Base-by-base conservation (phyloP, 495 filamentous ascomycete species). In the Tuber umbilicatum region DNA sequence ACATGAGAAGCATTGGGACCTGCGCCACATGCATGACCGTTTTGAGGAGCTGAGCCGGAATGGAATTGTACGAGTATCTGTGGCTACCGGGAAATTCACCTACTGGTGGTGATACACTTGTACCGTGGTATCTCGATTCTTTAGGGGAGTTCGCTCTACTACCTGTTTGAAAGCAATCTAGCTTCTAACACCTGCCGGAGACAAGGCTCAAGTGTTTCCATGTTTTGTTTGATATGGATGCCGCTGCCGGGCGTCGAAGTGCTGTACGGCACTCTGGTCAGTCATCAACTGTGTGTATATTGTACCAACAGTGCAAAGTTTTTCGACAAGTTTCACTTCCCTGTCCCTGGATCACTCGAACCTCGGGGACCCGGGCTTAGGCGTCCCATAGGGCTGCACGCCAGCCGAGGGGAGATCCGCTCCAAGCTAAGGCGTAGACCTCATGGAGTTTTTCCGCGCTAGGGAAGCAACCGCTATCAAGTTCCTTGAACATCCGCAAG, bases 401-500 rank as follows among this genome's bases (percentile, higher is more conserved):
- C 55, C 55, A 64, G 17, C 3, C 6, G 3, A 19, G 14, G 55
- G 27, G 27, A 17, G 55, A 64, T 35, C 55, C 55, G 27, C 31
- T 19, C 55, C 27, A 31, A 64, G 5, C 27, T 14, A 35, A 19
- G 55, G 14, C 27, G 3, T 14, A 27, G 16, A 17, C 55, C 27
- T 35, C 27, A 17, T 35, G n/a, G 4, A 6, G 55, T 6, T 64
- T 64, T 64, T 64, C 27, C 55, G 55, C 55, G 55, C 55, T 64
- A 64, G 55, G 27, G 55, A 64, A 35, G 55, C 27, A 35, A 35
- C 55, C 31, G 14, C 14, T 64, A 64, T 64, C 55, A 31, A 16
- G 55, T 64, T 64, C 55, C 27, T 64, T 64, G 27, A 27, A 64
- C 55, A 64, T 64, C 55, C n/a, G 50, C 50, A 35, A 64, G 55